A percentile compares a stretch with the other conserved stretches of the same genome.
These are phyloP conservation scores for Barnettozyma hawaiiensis DNA, from an alignment of 1,139 yeast species.

Conservation along the genomic window DNA sequence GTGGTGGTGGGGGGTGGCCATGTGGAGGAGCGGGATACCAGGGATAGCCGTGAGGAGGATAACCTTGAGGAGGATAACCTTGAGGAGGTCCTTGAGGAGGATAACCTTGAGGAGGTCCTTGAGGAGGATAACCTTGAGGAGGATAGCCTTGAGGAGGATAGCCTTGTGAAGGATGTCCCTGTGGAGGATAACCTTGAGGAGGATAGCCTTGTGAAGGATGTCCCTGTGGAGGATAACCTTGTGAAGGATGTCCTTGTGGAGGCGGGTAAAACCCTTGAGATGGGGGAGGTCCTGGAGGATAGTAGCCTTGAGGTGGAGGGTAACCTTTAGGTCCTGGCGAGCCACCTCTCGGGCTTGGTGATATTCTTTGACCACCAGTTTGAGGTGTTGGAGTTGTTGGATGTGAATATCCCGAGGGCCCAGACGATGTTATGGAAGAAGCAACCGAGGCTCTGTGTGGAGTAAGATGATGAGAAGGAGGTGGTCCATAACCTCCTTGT, in stretches of 20 bases:
- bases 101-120: constrained; percentile 8
- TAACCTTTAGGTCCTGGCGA: constrained; percentile 7
- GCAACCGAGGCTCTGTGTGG: constrained; percentile 1
- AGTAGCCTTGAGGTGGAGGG: constrained; percentile 8
- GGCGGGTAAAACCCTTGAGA: constrained; percentile 2
- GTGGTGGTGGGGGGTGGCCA: constrained; percentile 14
- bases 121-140: constrained; percentile 11
- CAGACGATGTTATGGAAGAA: constrained; percentile 4
- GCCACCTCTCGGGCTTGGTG: constrained; percentile 10
- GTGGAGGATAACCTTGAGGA: constrained; percentile 4
- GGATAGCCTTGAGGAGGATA: constrained; percentile 8
- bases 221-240: constrained; percentile 7
- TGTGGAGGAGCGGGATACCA: constrained; percentile 15
- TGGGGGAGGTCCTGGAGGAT: constrained; percentile 5
- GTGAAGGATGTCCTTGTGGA: constrained; percentile 2
- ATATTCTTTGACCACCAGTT: constrained; percentile 11
- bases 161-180: constrained; percentile 5
- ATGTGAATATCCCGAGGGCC: constrained; percentile 7
- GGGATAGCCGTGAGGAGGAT: constrained; percentile 13
- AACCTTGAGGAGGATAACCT: constrained; percentile 8
- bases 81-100: constrained; percentile 3
- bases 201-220: constrained; percentile 1
- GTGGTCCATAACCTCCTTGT: constrained; percentile 4
- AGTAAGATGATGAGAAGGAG: neutral
- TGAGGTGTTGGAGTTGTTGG: constrained; percentile 8